phyloP scores from a whole-genome alignment of 2,329 filamentous ascomycete genomes.

The Colletotrichum sp. region DNA sequence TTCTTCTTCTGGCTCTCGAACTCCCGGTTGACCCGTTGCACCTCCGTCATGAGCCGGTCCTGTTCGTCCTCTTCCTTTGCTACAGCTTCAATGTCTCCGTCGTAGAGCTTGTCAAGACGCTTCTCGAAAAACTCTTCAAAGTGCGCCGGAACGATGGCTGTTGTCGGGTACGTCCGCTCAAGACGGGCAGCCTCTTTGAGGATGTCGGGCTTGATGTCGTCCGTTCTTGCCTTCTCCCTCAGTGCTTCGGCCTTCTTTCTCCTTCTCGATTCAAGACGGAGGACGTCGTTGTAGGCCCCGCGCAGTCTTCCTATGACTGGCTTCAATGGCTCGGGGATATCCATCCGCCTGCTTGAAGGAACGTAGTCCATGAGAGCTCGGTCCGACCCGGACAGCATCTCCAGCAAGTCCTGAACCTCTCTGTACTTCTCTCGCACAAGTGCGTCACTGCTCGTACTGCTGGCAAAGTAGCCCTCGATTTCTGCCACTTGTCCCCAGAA shows the following conservation, averaged over 20 bases:
- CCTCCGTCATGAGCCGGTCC: constrained; percentile 68
- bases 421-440: constrained; percentile 79
- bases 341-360: constrained; percentile 80
- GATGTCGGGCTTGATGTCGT: constrained; percentile 89
- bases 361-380: constrained; percentile 86
- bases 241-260: constrained; percentile 80
- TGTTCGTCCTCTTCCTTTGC: constrained; percentile 78
- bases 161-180: constrained; percentile 85
- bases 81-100: constrained; percentile 75
- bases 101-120: constrained; percentile 77
- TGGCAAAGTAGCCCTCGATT: constrained; percentile 85
- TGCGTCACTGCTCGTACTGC: constrained; percentile 59
- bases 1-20: constrained; percentile 76
- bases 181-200: constrained; percentile 82
- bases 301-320: constrained; percentile 79
- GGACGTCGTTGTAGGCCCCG: constrained; percentile 83
- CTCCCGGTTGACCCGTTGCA: constrained; percentile 77
- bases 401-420: constrained; percentile 76
- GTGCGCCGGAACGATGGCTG: constrained; percentile 83
- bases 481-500: constrained; percentile 78
- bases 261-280: constrained; percentile 80
- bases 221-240: constrained; percentile 78
- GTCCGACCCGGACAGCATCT: constrained; percentile 79
- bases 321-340: constrained; percentile 82
- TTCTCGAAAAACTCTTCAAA: constrained; percentile 92